These are phyloP conservation scores for Talaromyces sp. DNA, from an alignment of 2,329 filamentous ascomycete genomes.

Conservation along the genomic window DNA sequence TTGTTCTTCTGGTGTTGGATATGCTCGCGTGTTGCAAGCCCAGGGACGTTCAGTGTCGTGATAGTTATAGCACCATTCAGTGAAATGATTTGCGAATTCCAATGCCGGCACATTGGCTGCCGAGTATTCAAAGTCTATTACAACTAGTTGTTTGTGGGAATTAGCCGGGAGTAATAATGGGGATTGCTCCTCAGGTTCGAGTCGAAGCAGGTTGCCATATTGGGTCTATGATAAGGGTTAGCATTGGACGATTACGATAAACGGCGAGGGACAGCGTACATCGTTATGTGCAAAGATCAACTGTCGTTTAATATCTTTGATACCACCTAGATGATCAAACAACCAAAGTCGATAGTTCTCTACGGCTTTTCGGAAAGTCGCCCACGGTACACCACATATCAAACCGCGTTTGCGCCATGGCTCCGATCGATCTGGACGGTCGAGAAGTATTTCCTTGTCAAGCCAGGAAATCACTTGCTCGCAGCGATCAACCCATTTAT, in stretches of 20 bases:
- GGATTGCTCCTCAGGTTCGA: constrained; percentile 68
- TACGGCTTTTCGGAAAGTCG: constrained; percentile 69
- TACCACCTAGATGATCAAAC: constrained; percentile 67
- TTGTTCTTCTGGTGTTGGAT: constrained; percentile 79
- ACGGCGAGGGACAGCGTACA: constrained; percentile 54
- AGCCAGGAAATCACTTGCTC: constrained; percentile 54
- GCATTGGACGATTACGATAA: neutral
- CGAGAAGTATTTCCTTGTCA: constrained; percentile 58
- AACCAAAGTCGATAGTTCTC: constrained; percentile 75
- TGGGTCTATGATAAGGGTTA: constrained; percentile 66
- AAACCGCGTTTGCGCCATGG: constrained; percentile 70
- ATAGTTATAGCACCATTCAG: constrained; percentile 98
- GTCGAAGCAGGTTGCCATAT: constrained; percentile 93
- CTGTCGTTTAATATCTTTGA: constrained; percentile 65
- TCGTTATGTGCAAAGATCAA: constrained; percentile 98
- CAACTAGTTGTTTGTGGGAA: constrained; percentile 90
- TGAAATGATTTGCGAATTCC: constrained; percentile 98
- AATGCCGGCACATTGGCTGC: constrained; percentile 81
- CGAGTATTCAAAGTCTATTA: constrained; percentile 98
- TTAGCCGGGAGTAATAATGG: constrained; percentile 86
- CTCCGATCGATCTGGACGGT: constrained; percentile 44
- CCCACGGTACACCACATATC: constrained; percentile 83
- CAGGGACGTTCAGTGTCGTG: constrained; percentile 67
- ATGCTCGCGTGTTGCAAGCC: constrained; percentile 66
- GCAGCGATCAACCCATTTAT: constrained; percentile 74